Percentiles rank a stretch among this genome's conserved stretches.
phyloP scores from a whole-genome alignment of 2,329 filamentous ascomycete genomes.

The Penicillium digitatum region DNA sequence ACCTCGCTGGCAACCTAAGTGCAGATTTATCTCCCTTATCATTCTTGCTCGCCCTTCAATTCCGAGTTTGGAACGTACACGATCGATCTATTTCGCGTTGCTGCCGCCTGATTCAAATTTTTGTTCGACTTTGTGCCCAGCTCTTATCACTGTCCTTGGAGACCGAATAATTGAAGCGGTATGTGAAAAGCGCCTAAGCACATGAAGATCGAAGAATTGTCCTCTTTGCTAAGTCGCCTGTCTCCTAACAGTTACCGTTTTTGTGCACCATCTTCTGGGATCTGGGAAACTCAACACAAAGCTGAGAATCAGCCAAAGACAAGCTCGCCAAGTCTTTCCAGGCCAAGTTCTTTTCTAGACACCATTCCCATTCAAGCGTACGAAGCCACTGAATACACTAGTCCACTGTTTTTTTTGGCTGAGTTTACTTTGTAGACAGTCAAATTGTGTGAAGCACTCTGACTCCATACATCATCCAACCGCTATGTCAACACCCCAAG shows the following conservation, averaged over 20 bases:
- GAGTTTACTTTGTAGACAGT: constrained; percentile 16
- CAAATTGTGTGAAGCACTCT: constrained; percentile 1
- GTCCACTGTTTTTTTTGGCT: background rate
- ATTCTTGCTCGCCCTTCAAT: background rate
- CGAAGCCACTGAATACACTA: background rate
- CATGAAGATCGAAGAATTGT: background rate
- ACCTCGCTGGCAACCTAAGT: background rate
- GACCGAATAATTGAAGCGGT: background rate
- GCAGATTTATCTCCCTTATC: background rate
- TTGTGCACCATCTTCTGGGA: background rate
- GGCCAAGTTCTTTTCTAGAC: background rate
- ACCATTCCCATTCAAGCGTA: background rate
- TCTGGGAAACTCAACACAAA: background rate
- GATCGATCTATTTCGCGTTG: background rate
- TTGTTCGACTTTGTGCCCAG: background rate
- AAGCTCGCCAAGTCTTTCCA: background rate
- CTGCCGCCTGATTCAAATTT: background rate
- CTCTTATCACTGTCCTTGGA: background rate
- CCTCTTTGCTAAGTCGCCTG: constrained; percentile 4
- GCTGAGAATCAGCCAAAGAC: background rate
- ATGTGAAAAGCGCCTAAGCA: background rate
- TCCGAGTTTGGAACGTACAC: background rate
- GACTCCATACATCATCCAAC: constrained; percentile 6
- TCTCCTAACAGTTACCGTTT: background rate
- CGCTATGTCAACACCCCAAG: constrained; percentile 29